Evolutionary conservation across 2,329 filamentous ascomycete genomes (phyloP).

Genomic region (Aaosphaeria arxii): DNA sequence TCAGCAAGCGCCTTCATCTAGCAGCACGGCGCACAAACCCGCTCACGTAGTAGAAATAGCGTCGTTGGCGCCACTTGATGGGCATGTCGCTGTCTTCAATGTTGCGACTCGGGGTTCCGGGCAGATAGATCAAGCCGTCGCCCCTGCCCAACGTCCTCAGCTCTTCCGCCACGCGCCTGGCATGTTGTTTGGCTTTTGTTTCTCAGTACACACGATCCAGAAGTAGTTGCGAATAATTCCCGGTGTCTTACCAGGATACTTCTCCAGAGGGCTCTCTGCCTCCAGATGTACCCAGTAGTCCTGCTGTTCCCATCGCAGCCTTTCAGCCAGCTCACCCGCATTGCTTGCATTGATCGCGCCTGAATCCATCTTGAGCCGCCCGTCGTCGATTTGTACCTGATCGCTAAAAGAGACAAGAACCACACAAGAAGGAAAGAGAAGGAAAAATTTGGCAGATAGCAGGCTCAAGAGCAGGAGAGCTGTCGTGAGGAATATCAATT

Average conservation of each 20-base stretch:
- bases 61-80: conserved; percentile 55
- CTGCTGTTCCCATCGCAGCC: conserved; percentile 23
- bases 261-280: conserved; percentile 30
- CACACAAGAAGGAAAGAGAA: neutral
- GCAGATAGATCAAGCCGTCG: conserved; percentile 54
- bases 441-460: neutral
- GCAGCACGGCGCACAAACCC: conserved; percentile 35
- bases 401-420: neutral
- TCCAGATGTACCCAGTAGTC: conserved; percentile 36
- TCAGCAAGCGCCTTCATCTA: neutral
- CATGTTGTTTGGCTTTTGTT: conserved; percentile 39
- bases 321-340: conserved; percentile 22
- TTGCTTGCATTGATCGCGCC: conserved; percentile 6
- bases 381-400: neutral
- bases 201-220: conserved; percentile 1
- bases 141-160: conserved; percentile 19
- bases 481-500: neutral
- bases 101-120: conserved; percentile 48
- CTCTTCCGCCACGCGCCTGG: conserved; percentile 33
- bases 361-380: too few species aligned
- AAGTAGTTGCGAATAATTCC: neutral
- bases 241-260: conserved; percentile 36
- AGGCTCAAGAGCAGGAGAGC: neutral
- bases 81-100: conserved; percentile 60
- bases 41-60: conserved; percentile 62